These are phyloP conservation scores for Globisporangium okanoganense DNA, from an alignment of 352 stramenopile genomes.

Conservation along the genomic window DNA sequence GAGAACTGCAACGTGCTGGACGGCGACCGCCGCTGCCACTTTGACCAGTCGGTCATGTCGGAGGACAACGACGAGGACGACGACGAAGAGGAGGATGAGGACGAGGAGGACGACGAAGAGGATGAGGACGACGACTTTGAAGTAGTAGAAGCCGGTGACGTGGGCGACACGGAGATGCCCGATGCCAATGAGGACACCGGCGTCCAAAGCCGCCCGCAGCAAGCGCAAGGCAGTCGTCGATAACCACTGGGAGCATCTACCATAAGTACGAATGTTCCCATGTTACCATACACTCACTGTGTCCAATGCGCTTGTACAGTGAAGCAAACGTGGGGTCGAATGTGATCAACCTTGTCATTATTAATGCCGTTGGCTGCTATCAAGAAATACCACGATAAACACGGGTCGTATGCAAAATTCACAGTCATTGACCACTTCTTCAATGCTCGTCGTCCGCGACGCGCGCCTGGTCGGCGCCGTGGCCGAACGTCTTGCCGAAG, in stretches of 20 bases:
- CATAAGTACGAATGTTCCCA: neutral
- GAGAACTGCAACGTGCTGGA: conserved; percentile 85
- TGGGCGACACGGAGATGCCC: conserved; percentile 14
- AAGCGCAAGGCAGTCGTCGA: conserved; percentile 14
- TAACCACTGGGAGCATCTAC: conserved; percentile 10
- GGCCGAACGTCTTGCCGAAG: conserved; percentile 73
- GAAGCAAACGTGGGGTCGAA: neutral
- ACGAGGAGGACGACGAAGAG: conserved; percentile 25
- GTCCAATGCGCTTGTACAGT: neutral
- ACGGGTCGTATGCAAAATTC: neutral
- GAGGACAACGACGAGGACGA: conserved; percentile 53
- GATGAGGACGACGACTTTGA: conserved; percentile 35
- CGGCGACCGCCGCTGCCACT: conserved; percentile 51
- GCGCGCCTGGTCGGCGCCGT: conserved; percentile 55
- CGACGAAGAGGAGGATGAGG: conserved; percentile 34
- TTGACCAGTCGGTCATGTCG: conserved; percentile 51
- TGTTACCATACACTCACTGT: neutral
- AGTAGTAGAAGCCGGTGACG: conserved; percentile 25
- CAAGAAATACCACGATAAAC: neutral
- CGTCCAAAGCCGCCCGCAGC: neutral
- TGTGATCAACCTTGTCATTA: neutral
- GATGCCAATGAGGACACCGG: conserved; percentile 10
- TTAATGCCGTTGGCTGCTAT: neutral
- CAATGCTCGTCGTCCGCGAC: conserved; percentile 68
- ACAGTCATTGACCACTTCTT: neutral